Evolutionary conservation across 2,329 filamentous ascomycete species (phyloP).

Genomic region (Epichloe gansuensis): DNA sequence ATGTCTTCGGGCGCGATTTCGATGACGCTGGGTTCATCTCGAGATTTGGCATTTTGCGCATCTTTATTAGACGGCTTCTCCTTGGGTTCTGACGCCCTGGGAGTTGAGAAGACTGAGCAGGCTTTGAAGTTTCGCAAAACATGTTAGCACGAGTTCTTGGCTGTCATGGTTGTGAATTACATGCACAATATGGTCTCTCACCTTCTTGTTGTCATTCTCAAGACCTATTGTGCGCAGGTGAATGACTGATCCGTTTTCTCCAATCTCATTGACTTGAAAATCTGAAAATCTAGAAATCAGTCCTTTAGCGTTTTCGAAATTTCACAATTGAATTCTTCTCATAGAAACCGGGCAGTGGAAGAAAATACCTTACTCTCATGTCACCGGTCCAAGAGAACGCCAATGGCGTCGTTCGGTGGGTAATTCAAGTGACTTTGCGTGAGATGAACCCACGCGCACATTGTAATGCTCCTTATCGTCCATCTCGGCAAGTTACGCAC

Average conservation of each 20-base stretch:
- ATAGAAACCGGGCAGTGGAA: neutral
- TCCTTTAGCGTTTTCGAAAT: neutral
- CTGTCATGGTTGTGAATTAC: neutral
- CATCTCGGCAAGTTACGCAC: conserved; percentile 13
- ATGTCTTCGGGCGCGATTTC: conserved; percentile 23
- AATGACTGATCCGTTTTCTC: conserved; percentile 60
- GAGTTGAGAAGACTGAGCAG: conserved; percentile 10
- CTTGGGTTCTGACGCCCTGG: conserved; percentile 3
- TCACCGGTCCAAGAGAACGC: conserved; percentile 27
- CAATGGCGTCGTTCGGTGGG: conserved; percentile 26
- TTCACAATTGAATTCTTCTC: neutral
- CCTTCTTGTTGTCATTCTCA: conserved; percentile 8
- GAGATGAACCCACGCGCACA: conserved; percentile 19
- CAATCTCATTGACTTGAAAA: conserved; percentile 85
- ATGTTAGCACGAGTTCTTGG: neutral
- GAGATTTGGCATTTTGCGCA: conserved; percentile 10
- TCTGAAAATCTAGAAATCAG: conserved; percentile 60
- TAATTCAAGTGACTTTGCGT: conserved; percentile 26
- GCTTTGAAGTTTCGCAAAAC: neutral
- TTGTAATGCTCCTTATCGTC: conserved; percentile 19
- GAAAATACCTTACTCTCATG: conserved; percentile 23
- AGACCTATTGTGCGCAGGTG: conserved; percentile 47
- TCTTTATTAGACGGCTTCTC: neutral
- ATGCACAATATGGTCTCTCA: conserved; percentile 1
- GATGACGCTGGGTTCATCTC: conserved; percentile 6